Evolutionary conservation across 306 rosid genomes (phyloP), one percentile per base, ranked within the genome.

Genomic region (Cucurbita argyrosperma): DNA sequence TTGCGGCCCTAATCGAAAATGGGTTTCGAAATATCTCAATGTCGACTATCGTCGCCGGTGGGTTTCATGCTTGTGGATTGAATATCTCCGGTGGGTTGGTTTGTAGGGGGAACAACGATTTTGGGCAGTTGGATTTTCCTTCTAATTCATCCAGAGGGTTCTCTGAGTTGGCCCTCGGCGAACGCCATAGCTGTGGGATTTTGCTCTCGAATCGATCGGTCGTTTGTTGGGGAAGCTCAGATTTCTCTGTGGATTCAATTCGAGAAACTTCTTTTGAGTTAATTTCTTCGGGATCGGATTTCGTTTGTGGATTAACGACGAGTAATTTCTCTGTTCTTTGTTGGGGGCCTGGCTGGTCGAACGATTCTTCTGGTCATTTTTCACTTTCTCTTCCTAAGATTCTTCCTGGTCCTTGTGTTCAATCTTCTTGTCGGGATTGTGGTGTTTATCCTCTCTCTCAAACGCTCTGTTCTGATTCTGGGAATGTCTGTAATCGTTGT

Each of bases 401-500:
- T 85, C 98, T 92, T 62, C 98, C 98, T 0, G 98, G 98, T 6
- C 90, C 92, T 81, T 92, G 98, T 82, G 90, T 84, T 70, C 79
- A 74, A 75, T 79, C 90, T 21, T 60, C 89, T 61, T 90, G 89
- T 76, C 70, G 85, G 43, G 79, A 76, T 38, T 90, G 97, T 78
- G 79, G 85, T 12, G 30, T 75, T 14, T 90, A 83, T 75, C 86
- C 85, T 69, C 43, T n/a, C 6, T 87, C 88, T 71, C 84, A 80
- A 69, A 62, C n/a, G 1, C 80, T 90, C 21, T 93, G 98, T 71
- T 60, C 82, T 51, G 86, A 81, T 45, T 51, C 67, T 56, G 87
- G 85, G 50, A 80, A 50, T 61, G 86, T 92, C 71, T 90, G 96
- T 52, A 71, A 12, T n/a, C 82, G 77, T 23, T 90, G 97, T 63